Evolutionary conservation across 352 stramenopile species (phyloP).

Genomic region (Phytophthora pseudosyringae): DNA sequence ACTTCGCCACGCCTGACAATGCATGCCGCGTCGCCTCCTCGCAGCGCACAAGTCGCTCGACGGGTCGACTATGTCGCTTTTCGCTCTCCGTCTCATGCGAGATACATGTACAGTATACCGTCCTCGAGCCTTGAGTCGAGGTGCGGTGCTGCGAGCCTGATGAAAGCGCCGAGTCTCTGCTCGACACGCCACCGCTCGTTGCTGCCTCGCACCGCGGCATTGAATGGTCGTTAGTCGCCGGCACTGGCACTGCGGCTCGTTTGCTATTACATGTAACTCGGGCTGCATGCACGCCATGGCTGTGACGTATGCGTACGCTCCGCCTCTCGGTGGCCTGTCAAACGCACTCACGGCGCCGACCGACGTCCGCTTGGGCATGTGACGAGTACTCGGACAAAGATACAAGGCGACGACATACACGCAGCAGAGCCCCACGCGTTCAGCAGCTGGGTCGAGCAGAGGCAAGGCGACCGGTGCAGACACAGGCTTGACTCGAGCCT

Average conservation of each 20-base stretch:
- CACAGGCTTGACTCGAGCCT: too few relatives aligned
- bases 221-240: conserved; percentile 28
- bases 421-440: conserved; percentile 6
- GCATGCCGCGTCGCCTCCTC: conserved; percentile 9
- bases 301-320: conserved; percentile 21
- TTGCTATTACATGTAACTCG: too few relatives aligned
- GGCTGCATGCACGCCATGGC: too few relatives aligned
- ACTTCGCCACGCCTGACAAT: conserved; percentile 17
- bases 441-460: conserved; percentile 22
- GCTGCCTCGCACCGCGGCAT: conserved; percentile 11
- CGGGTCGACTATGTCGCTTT: conserved; percentile 34
- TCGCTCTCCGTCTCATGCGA: too few relatives aligned
- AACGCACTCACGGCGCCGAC: too few relatives aligned
- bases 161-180: conserved; percentile 29
- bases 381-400: conserved; percentile 4
- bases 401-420: conserved; percentile 24
- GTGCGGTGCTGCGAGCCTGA: conserved; percentile 15
- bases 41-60: conserved; percentile 10
- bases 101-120: too few relatives aligned
- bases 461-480: conserved; percentile 12
- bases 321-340: conserved; percentile 31
- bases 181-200: not conserved
- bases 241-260: conserved; percentile 11
- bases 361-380: conserved; percentile 26
- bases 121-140: too few relatives aligned